Base-by-base conservation (phyloP, 2,329 filamentous ascomycete genomes). In the Alternaria arborescens region DNA sequence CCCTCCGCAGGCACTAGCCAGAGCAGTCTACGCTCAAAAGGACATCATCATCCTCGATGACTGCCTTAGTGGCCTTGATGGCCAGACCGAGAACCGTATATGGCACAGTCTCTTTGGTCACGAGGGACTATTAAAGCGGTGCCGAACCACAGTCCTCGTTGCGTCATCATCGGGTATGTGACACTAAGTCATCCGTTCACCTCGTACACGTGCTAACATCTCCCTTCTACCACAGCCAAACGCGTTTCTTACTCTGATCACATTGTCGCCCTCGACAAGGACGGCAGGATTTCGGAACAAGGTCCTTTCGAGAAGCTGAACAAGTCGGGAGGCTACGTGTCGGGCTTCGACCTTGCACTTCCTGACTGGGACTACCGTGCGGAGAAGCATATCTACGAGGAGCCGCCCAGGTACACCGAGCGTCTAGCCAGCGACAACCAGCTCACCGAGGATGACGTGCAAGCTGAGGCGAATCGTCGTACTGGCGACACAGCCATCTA, bases 31-130 rank as follows among this genome's bases (percentile, higher is more conserved):
- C 68, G 79, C 83, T 20, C 78, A 81, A 44, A 80, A 79, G 50
- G 77, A 81, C 36, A 75, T 84, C 26, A 72, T 85, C 30, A 76
- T 86, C 20, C 76, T 86, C 12, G 84, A 86, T 63, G 83, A 86
- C 63, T 80, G 82, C 20, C 78, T 86, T n/a, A 84, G 81, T 59
- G 83, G 83, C 3, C 77, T 86, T 7, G 84, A 86, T 65, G 74
- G 78, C 10, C 76, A 80, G 16, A 85, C 83, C 0, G 83, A 84
- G 56, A 81, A 82, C 30, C 76, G 78, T 32, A 80, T 85, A 14
- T 84, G 83, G 69, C 76, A 82, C 60, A 78, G 74, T 48, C 69
- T 86, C 0, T 75, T 85, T 40, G 82, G 83, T 3, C 70, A 68
- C 12, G 70, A 82, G n/a, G 83, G 83, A 12, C 71, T 85, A 6